Evolutionary conservation across 805 yeast genomes (phyloP).

Genomic region (Starmerella stellata): DNA sequence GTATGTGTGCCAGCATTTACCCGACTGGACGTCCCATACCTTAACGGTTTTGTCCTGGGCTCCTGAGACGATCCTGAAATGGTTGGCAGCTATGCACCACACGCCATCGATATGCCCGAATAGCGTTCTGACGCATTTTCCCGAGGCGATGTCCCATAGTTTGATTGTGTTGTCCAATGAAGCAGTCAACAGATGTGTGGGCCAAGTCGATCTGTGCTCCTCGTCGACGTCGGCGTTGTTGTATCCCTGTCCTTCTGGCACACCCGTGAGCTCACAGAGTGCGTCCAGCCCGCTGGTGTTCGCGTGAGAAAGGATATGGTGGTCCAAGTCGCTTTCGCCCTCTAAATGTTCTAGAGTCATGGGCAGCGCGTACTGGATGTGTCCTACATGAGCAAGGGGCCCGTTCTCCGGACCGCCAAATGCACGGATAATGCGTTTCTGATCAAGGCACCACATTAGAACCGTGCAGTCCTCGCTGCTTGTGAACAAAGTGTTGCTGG

Average conservation of each 20-base stretch:
- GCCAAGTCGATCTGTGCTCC: conserved; percentile 26
- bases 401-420: conserved; percentile 47
- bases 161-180: conserved; percentile 86
- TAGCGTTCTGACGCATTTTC: conserved; percentile 79
- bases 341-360: conserved; percentile 52
- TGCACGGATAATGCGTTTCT: conserved; percentile 59
- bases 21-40: conserved; percentile 91
- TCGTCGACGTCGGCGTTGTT: conserved; percentile 10
- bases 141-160: conserved; percentile 74
- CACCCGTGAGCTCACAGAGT: neutral
- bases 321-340: conserved; percentile 25
- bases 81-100: conserved; percentile 92
- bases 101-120: conserved; percentile 98
- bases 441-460: conserved; percentile 80
- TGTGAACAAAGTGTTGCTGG: conserved; percentile 60
- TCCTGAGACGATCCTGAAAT: conserved; percentile 83
- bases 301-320: conserved; percentile 13
- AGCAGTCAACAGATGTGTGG: conserved; percentile 71
- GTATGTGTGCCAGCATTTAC: conserved; percentile 85
- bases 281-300: conserved; percentile 5
- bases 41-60: conserved; percentile 81
- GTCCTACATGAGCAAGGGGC: conserved; percentile 66
- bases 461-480: conserved; percentile 86
- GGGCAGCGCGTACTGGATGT: conserved; percentile 83
- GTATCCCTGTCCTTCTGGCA: neutral